Conservation (phyloP, 306 rosid species). For the Lablab purpureus region DNA sequence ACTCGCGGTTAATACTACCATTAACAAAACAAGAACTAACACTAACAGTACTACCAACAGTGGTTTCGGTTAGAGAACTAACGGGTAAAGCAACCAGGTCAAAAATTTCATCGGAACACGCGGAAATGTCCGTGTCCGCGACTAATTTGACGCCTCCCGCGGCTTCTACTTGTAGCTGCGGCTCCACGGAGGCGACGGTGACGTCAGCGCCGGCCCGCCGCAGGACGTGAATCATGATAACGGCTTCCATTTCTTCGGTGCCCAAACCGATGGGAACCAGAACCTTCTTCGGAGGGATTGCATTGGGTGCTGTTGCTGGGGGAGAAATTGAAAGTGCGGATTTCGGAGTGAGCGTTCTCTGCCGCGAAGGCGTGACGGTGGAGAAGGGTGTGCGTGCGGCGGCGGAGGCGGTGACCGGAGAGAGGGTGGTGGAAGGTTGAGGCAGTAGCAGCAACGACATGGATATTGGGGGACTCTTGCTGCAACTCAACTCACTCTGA, state of each 20-base stretch:
- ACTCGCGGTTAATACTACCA: background rate
- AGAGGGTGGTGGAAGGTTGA: constrained; percentile 44
- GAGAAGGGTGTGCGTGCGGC: constrained; percentile 41
- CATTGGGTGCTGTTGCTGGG: background rate
- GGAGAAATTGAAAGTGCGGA: constrained; percentile 49
- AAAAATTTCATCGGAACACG: constrained; percentile 71
- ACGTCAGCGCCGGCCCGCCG: constrained; percentile 96
- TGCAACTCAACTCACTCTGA: background rate
- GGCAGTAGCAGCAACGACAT: constrained; percentile 49
- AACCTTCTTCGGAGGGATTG: constrained; percentile 70
- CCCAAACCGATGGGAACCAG: constrained; percentile 90
- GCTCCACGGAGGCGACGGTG: constrained; percentile 92
- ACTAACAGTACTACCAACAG: background rate
- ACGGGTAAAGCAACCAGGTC: constrained; percentile 96
- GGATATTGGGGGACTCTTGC: constrained; percentile 44
- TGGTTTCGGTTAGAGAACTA: constrained; percentile 34
- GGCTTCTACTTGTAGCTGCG: constrained; percentile 78
- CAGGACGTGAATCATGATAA: constrained; percentile 77
- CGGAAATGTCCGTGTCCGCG: constrained; percentile 73
- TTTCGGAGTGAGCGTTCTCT: constrained; percentile 49
- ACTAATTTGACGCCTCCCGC: constrained; percentile 78
- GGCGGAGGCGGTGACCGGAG: constrained; percentile 34
- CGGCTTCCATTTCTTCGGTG: constrained; percentile 98
- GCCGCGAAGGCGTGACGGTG: constrained; percentile 46
- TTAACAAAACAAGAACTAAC: background rate